Evolutionary conservation across 2,329 filamentous ascomycete genomes (phyloP).

Genomic region (Trichoderma sp.): DNA sequence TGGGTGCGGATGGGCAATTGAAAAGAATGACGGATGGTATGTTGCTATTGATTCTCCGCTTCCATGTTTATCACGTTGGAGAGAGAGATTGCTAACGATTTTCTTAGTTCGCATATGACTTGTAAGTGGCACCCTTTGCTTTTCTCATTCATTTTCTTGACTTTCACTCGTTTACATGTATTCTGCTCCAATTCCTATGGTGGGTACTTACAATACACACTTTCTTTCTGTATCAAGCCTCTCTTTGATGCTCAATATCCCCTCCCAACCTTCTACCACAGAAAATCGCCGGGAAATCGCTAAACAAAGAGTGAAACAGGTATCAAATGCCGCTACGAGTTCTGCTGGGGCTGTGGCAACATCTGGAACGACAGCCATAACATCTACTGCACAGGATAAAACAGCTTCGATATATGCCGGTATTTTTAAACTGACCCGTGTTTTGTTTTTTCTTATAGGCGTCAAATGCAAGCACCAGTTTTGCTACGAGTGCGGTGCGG

Average conservation of each 20-base stretch:
- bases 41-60: constrained; percentile 23
- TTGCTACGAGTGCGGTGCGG: constrained; percentile 41
- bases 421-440: constrained; percentile 14
- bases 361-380: constrained; percentile 28
- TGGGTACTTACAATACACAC: constrained; percentile 17
- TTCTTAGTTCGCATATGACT: constrained; percentile 42
- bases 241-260: neutral
- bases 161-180: neutral
- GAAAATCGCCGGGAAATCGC: neutral
- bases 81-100: constrained; percentile 27
- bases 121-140: constrained; percentile 38
- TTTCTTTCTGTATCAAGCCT: neutral
- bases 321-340: constrained; percentile 38
- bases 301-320: constrained; percentile 29
- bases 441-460: constrained; percentile 26
- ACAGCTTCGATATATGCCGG: neutral
- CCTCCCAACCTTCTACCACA: neutral
- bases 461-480: constrained; percentile 34
- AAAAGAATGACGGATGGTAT: constrained; percentile 46
- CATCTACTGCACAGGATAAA: constrained; percentile 27
- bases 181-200: neutral
- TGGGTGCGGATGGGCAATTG: constrained; percentile 40
- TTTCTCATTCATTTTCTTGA: neutral
- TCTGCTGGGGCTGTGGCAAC: constrained; percentile 38
- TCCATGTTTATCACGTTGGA: neutral